These are phyloP conservation scores for Plasmodium gonderi DNA, from an alignment of 169 alveolate species.

Conservation along the genomic window DNA sequence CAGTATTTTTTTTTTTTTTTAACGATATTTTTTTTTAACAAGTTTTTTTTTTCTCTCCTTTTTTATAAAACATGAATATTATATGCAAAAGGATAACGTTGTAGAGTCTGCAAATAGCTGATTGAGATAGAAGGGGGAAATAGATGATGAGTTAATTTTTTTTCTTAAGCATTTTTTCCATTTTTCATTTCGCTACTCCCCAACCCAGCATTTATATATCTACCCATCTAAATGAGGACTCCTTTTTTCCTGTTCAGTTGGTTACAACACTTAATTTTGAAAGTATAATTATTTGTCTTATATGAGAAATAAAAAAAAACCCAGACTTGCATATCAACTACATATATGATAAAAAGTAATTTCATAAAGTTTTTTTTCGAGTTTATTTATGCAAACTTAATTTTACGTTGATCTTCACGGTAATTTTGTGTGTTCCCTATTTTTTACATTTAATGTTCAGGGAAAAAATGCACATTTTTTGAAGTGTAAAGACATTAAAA, in stretches of 20 bases:
- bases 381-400: not conserved
- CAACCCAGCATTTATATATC: not conserved
- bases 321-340: too few species aligned
- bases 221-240: not conserved
- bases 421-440: not conserved
- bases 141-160: too few species aligned
- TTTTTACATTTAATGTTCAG: not conserved
- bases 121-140: too few species aligned
- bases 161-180: not conserved
- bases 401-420: not conserved
- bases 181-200: not conserved
- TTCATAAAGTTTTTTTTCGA: not conserved
- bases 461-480: not conserved
- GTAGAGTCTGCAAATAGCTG: too few species aligned
- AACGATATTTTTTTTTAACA: not conserved
- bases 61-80: too few species aligned
- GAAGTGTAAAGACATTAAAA: conserved; percentile 42
- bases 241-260: not conserved
- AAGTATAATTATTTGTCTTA: not conserved
- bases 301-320: not conserved
- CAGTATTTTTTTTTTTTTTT: not conserved
- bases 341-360: not conserved
- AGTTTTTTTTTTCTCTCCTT: not conserved
- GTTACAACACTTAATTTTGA: not conserved
- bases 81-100: too few species aligned